Evolutionary conservation across 2,329 filamentous ascomycete genomes (phyloP).

Genomic region (Coniochaeta ligniaria): DNA sequence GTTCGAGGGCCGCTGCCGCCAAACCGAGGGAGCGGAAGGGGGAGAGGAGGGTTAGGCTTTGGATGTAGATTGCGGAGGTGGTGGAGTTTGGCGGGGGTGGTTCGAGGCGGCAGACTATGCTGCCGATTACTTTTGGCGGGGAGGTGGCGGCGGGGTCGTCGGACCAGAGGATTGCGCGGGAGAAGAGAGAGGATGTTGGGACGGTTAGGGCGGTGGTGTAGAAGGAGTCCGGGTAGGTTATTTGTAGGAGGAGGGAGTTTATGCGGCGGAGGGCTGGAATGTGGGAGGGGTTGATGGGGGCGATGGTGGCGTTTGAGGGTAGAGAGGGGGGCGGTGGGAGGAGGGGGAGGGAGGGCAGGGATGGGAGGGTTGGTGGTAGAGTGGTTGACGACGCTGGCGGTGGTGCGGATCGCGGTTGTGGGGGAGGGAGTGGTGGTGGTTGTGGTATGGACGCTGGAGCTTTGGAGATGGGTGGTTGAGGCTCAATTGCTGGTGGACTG

Average conservation of each 20-base stretch:
- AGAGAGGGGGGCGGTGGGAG: constrained; percentile 28
- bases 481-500: constrained; percentile 5
- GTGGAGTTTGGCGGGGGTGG: constrained; percentile 21
- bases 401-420: constrained; percentile 7
- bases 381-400: constrained; percentile 8
- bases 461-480: not conserved
- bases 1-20: constrained; percentile 47
- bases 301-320: constrained; percentile 43
- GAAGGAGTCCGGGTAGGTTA: constrained; percentile 58
- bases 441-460: constrained; percentile 6
- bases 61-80: constrained; percentile 48
- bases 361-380: constrained; percentile 3
- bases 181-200: constrained; percentile 43
- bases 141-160: constrained; percentile 28
- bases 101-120: constrained; percentile 56
- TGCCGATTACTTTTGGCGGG: constrained; percentile 48
- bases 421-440: constrained; percentile 12
- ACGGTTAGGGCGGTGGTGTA: constrained; percentile 49
- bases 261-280: constrained; percentile 55
- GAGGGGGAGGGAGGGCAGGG: constrained; percentile 16
- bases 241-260: constrained; percentile 56
- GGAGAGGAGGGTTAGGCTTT: constrained; percentile 54
- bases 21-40: constrained; percentile 56
- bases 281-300: constrained; percentile 41
- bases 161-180: constrained; percentile 52